Base-by-base conservation (phyloP, 129 eudicot species). In the Helichrysum umbraculigerum region DNA sequence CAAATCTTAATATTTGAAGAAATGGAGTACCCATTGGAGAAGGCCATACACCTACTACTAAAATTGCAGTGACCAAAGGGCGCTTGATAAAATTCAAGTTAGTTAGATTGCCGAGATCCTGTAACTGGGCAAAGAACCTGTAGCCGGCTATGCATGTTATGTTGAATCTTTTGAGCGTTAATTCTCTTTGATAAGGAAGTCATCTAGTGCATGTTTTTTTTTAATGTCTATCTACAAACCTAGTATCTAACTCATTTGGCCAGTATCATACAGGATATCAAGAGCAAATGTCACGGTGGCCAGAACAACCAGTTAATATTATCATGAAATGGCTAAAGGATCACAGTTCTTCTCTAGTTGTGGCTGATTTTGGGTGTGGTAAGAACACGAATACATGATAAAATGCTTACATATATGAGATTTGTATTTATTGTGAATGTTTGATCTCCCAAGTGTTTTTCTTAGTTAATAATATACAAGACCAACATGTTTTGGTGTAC, bases 221-320 rank as follows among this genome's bases (percentile, higher is more conserved):
- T 22, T 5, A 17, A 58, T n/a, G 25, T 58, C 11, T 59, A 17
- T 19, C 32, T 20, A 25, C 61, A 22, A 39, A 65, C 78, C 85
- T 73, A 69, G 76, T 60, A 62, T 68, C 33, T 67, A 70, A 78
- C 78, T 65, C 81, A 32, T 37, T 11, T 80, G 79, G 76, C 75
- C 96, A 93, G 98, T 93, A 93, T 85, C 98, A 93, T 88, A 75
- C 89, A 82, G 98, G 98, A 72, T 93, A 93, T 86, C 98, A 93
- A 87, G 97, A 90, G 76, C 98, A 93, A 86, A 93, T 93, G 97
- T 84, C 91, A 30, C 97, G 86, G 77, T 93, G 98, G 98, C 98
- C 98, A 32, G 92, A 90, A 76, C 96, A 81, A 22, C 98, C 98
- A 3, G 93, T 90, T 78, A 86, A 88, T 82, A 81, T 88, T 12